Evolutionary conservation across 2,329 filamentous ascomycete species (phyloP), one percentile per base, ranked within the genome.

Genomic region (Nigrospora oryzae): DNA sequence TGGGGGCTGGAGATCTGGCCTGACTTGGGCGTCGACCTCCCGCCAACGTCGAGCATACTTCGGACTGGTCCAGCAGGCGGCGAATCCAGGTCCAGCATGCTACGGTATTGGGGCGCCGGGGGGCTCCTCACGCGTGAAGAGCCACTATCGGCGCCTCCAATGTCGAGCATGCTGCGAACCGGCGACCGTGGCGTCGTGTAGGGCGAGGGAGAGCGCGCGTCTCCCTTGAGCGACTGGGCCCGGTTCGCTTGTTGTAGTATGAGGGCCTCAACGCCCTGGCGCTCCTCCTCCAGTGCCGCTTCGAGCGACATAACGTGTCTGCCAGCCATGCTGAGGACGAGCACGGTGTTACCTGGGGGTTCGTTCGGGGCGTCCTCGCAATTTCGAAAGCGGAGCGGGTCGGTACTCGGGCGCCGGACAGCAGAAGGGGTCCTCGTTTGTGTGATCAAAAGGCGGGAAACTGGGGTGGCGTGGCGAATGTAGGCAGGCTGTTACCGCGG

Each of bases 141-240:
- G 28, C 48, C 44, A 15, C 55, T 45, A 44, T 68, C 70, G 46
- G 75, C 69, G 57, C 73, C 23, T 28, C 23, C 69, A 55, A 81
- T 70, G 57, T 82, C 78, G 15, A 84, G 69, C 75, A 86, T 80
- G 62, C 80, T 86, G 53, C 83, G 75, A 44, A 85, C 76, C 11
- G 84, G 82, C 19, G 84, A 86, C 43, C 73, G 76, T 38, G 81
- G 77, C 44, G 67, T 74, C 28, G 66, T 62, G 63, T 74, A 73
- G 48, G 79, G 73, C 50, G 82, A 77, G 37, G 70, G 65, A 36
- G 74, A 73, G 52, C 74, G 68, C 37, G 48, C 63, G n/a, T 14
- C 14, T 38, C 53, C 62, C 50, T 39, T 47, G 5, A 47, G 48
- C 12, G 55, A 48, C 34, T 54, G 45, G 35, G 49, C 41, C 39